Conservation (phyloP, 768 basidiomycete genomes). For the Cystobasidium tubakii region DNA sequence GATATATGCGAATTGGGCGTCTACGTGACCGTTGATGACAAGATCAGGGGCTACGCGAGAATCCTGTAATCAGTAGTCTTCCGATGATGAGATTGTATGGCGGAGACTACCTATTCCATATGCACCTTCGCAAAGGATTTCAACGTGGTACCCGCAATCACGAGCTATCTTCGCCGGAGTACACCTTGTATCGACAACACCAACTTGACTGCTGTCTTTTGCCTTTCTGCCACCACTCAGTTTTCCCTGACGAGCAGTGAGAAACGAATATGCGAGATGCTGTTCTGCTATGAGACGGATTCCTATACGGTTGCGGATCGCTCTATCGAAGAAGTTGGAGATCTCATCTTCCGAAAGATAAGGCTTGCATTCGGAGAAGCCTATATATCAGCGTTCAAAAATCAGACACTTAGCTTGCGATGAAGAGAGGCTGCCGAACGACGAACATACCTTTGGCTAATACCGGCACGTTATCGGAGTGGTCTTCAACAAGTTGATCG, state of each 20-base stretch:
- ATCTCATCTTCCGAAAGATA: constrained; percentile 79
- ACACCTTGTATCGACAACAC: constrained; percentile 68
- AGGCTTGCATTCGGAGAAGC: constrained; percentile 76
- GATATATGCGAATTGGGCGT: constrained; percentile 61
- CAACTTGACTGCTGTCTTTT: constrained; percentile 50
- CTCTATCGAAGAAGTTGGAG: constrained; percentile 70
- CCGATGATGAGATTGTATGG: background rate
- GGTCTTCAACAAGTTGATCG: constrained; percentile 65
- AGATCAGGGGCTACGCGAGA: constrained; percentile 56
- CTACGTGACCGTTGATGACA: constrained; percentile 63
- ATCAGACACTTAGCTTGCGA: background rate
- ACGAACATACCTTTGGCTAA: constrained; percentile 73
- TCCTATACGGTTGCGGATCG: constrained; percentile 79
- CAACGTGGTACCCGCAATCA: constrained; percentile 76
- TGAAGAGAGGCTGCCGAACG: background rate
- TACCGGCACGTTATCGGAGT: constrained; percentile 80
- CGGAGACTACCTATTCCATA: constrained; percentile 54
- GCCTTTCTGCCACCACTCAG: constrained; percentile 41
- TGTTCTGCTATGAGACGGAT: constrained; percentile 85
- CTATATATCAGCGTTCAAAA: constrained; percentile 46
- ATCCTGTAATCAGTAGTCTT: background rate
- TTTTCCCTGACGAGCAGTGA: constrained; percentile 14
- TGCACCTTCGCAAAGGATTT: constrained; percentile 75
- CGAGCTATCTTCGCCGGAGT: constrained; percentile 67
- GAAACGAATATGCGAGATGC: constrained; percentile 72